Evolutionary conservation across 495 filamentous ascomycete species (phyloP).

Genomic region (Xylaria scruposa): DNA sequence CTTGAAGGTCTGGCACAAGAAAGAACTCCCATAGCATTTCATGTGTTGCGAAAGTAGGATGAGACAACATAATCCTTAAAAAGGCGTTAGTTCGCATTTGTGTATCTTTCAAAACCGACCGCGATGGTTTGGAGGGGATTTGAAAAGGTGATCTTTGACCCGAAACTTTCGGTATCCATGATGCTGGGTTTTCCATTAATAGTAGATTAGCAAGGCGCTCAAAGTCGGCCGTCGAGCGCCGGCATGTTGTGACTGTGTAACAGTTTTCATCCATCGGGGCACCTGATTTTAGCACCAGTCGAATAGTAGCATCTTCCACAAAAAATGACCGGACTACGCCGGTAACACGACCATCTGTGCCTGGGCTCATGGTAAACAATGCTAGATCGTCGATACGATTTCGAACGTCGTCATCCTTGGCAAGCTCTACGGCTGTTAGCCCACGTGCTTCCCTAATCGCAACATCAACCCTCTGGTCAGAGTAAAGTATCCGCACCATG

Average conservation of each 20-base stretch:
- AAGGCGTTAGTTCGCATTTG: slow-evolving; percentile 88
- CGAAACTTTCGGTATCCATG: slow-evolving; percentile 84
- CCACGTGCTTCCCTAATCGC: slow-evolving; percentile 85
- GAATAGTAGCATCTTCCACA: slow-evolving; percentile 93
- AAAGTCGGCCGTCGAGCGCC: slow-evolving; percentile 89
- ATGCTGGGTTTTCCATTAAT: slow-evolving; percentile 91
- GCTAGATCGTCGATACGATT: slow-evolving; percentile 95
- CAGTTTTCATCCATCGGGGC: slow-evolving; percentile 69
- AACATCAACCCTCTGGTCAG: slow-evolving; percentile 85
- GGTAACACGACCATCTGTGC: slow-evolving; percentile 80
- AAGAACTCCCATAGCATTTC: slow-evolving; percentile 99
- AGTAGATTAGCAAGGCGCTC: slow-evolving; percentile 88
- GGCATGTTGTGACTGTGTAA: slow-evolving; percentile 92
- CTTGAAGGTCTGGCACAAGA: slow-evolving; percentile 91
- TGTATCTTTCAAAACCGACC: slow-evolving; percentile 83
- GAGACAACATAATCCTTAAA: slow-evolving; percentile 80
- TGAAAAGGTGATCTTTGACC: slow-evolving; percentile 88
- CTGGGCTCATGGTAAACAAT: slow-evolving; percentile 75
- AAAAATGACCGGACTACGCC: slow-evolving; percentile 97
- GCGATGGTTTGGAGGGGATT: slow-evolving; percentile 87
- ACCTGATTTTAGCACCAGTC: slow-evolving; percentile 93
- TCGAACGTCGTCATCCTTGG: slow-evolving; percentile 97
- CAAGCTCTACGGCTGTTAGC: slow-evolving; percentile 92
- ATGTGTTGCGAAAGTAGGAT: slow-evolving; percentile 94
- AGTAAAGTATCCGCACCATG: slow-evolving; percentile 86